Evolutionary conservation across 768 basidiomycete genomes (phyloP).

Genomic region (Wakefieldia striispora): DNA sequence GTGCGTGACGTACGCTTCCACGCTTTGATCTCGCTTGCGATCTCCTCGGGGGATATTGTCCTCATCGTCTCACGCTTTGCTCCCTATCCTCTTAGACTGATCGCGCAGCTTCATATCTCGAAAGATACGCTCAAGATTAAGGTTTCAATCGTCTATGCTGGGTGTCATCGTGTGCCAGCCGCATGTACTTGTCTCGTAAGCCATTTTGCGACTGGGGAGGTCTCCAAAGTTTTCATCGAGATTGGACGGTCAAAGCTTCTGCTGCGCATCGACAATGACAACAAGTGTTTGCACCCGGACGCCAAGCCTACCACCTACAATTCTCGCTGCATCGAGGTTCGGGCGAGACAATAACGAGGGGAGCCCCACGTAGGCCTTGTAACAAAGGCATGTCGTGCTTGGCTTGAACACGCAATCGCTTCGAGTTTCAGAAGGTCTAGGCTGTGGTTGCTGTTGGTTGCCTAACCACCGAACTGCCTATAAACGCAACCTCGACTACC

Average conservation of each 20-base stretch:
- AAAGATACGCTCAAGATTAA: conserved; percentile 18
- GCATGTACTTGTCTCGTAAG: conserved; percentile 14
- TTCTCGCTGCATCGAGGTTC: conserved; percentile 4
- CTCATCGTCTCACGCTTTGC: background rate
- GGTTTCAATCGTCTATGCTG: conserved; percentile 7
- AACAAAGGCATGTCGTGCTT: too few species aligned
- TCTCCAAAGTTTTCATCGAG: background rate
- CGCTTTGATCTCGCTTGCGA: conserved; percentile 1
- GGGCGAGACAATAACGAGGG: background rate
- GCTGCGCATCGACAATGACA: background rate
- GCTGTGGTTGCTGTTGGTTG: background rate
- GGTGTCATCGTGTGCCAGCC: background rate
- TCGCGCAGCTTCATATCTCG: conserved; percentile 8
- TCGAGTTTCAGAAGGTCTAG: too few species aligned
- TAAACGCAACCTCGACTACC: background rate
- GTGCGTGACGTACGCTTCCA: conserved; percentile 18
- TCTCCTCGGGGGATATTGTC: conserved; percentile 25
- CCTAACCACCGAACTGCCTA: background rate
- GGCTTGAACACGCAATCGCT: too few species aligned
- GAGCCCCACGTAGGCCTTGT: too few species aligned
- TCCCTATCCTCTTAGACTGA: background rate
- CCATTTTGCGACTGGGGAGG: conserved; percentile 1
- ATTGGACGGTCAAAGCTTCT: background rate
- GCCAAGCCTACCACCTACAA: conserved; percentile 5
- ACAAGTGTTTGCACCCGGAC: conserved; percentile 2